phyloP scores from a whole-genome alignment of 176 grass and related monocot genomes.

The Eragrostis nindensis region DNA sequence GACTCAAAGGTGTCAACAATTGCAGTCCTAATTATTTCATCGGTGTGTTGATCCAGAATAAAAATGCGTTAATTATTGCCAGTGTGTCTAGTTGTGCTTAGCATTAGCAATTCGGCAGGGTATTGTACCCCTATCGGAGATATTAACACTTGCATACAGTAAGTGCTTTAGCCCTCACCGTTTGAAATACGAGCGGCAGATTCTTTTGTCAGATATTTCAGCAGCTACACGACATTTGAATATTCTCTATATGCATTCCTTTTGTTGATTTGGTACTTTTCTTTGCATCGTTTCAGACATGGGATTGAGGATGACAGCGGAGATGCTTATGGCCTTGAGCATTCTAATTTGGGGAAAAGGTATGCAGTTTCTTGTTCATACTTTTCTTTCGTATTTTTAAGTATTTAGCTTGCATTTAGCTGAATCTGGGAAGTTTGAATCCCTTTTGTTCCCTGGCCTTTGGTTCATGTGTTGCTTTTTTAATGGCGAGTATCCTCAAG shows the following conservation, averaged over 20 bases:
- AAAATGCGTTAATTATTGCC: no score
- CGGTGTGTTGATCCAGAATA: background rate
- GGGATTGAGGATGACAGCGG: slow-evolving; percentile 41
- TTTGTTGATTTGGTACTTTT: slow-evolving; percentile 2
- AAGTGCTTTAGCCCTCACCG: background rate
- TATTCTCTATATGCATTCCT: background rate
- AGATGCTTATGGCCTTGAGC: slow-evolving; percentile 45
- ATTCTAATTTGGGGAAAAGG: slow-evolving; percentile 60
- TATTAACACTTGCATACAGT: background rate
- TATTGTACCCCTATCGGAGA: background rate
- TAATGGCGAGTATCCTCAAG: background rate
- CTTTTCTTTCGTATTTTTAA: background rate
- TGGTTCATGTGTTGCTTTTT: background rate
- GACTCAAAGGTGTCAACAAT: background rate
- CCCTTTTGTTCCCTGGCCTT: background rate
- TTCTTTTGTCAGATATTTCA: slow-evolving; percentile 13
- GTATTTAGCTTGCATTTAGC: background rate
- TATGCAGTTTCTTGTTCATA: slow-evolving; percentile 12
- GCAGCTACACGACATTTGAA: background rate
- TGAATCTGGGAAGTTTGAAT: background rate
- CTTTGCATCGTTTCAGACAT: slow-evolving; percentile 33
- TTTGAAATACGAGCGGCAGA: background rate
- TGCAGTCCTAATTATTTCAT: background rate
- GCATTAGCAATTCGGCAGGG: background rate
- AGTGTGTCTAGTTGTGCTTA: background rate